These are phyloP conservation scores for Teunomyces funiuensis DNA, from an alignment of 805 yeast genomes.

Conservation along the genomic window DNA sequence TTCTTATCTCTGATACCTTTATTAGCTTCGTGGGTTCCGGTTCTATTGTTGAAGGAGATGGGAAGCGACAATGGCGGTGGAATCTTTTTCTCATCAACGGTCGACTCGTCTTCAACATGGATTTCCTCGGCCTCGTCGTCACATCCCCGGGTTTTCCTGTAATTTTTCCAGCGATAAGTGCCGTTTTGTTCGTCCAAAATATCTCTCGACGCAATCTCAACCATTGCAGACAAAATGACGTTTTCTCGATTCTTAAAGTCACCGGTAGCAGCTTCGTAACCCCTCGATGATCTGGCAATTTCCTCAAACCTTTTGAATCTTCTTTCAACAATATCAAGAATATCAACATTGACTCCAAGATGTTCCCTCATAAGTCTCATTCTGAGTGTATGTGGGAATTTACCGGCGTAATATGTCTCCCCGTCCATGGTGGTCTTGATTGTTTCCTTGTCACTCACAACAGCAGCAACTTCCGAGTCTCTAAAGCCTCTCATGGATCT, in stretches of 20 bases:
- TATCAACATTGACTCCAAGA: conserved; percentile 88
- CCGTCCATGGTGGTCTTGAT: conserved; percentile 78
- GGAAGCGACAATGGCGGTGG: conserved; percentile 40
- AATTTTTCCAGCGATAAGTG: conserved; percentile 45
- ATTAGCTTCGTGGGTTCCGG: conserved; percentile 74
- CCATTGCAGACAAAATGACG: conserved; percentile 58
- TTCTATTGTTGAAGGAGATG: conserved; percentile 80
- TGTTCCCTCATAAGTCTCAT: conserved; percentile 96
- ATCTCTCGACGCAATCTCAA: conserved; percentile 72
- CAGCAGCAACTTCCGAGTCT: conserved; percentile 91
- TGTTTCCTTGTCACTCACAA: conserved; percentile 79
- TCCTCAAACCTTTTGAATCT: conserved; percentile 53
- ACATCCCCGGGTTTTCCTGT: conserved; percentile 16
- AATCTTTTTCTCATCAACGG: conserved; percentile 14
- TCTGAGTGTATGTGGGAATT: conserved; percentile 85
- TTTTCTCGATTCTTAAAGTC: conserved; percentile 34
- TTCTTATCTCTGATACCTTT: conserved; percentile 82
- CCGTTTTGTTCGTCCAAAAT: conserved; percentile 54
- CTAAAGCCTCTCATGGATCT: conserved; percentile 92
- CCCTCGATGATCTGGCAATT: conserved; percentile 42
- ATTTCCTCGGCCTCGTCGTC: conserved; percentile 9
- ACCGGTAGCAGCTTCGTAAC: conserved; percentile 47
- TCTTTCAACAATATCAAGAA: conserved; percentile 77
- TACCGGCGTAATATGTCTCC: conserved; percentile 73
- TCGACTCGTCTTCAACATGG: conserved; percentile 21